These are phyloP conservation scores for Fusarium sp. DNA, from an alignment of 2,329 filamentous ascomycete species.

Conservation along the genomic window DNA sequence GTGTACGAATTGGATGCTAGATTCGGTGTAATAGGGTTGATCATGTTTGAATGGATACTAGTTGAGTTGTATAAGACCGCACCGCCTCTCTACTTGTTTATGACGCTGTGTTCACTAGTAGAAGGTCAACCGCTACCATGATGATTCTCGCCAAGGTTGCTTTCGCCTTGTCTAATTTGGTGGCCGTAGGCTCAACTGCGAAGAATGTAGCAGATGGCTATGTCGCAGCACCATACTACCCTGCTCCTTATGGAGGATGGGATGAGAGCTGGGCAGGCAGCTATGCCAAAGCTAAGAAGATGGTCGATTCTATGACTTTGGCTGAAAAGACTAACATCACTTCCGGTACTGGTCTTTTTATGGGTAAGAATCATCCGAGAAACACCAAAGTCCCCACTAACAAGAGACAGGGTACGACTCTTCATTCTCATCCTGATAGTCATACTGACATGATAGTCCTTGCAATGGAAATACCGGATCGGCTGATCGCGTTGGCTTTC, in stretches of 20 bases:
- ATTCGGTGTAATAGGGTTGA: neutral
- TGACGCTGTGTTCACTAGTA: neutral
- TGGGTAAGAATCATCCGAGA: constrained; percentile 62
- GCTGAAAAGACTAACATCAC: constrained; percentile 86
- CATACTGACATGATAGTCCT: constrained; percentile 56
- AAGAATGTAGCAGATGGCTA: constrained; percentile 39
- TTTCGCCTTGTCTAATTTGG: constrained; percentile 5
- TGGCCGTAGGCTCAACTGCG: constrained; percentile 1
- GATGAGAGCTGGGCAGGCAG: constrained; percentile 74
- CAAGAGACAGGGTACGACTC: constrained; percentile 23
- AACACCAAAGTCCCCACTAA: neutral
- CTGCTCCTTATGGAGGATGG: constrained; percentile 80
- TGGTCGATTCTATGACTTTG: constrained; percentile 82
- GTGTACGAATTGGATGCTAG: constrained; percentile 11
- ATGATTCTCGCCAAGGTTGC: constrained; percentile 8
- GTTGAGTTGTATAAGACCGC: constrained; percentile 1
- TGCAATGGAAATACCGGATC: constrained; percentile 85
- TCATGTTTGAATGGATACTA: neutral
- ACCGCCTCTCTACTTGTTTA: neutral
- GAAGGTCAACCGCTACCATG: neutral
- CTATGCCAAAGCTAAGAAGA: constrained; percentile 74
- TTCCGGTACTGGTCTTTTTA: constrained; percentile 76
- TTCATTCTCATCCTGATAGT: rapidly evolving
- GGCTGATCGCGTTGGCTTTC: constrained; percentile 76
- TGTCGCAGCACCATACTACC: constrained; percentile 72